Conservation (phyloP, 495 filamentous ascomycete species). For the Podospora conica region DNA sequence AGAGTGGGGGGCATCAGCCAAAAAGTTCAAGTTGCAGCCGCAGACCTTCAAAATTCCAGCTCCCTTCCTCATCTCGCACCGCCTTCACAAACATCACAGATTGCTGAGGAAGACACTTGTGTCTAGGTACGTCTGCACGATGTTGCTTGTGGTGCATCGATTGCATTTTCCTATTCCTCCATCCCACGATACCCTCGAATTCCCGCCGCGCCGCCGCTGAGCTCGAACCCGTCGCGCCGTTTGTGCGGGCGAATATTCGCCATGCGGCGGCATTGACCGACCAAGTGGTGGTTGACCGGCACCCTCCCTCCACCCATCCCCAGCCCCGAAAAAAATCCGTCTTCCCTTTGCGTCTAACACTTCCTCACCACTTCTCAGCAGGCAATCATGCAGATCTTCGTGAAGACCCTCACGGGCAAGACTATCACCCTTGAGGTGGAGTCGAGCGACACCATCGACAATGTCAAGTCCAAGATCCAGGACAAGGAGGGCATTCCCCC, state of each 20-base stretch:
- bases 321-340: constrained; percentile 2
- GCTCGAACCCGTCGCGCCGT: not conserved
- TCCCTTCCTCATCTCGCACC: constrained; percentile 26
- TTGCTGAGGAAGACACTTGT: constrained; percentile 51
- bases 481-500: constrained; percentile 99
- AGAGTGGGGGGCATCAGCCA: constrained; percentile 22
- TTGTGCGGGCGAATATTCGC: constrained; percentile 4
- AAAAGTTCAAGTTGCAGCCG: constrained; percentile 26
- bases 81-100: constrained; percentile 38
- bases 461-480: constrained; percentile 92
- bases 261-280: constrained; percentile 1
- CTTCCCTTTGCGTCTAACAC: constrained; percentile 26
- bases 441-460: constrained; percentile 99
- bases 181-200: not conserved
- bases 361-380: constrained; percentile 32
- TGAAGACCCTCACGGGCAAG: constrained; percentile 99
- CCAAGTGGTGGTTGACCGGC: constrained; percentile 4
- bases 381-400: constrained; percentile 98
- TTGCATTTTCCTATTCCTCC: constrained; percentile 8
- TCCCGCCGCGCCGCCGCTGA: constrained; percentile 2
- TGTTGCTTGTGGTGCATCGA: constrained; percentile 19
- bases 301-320: not conserved
- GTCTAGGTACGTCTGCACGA: constrained; percentile 50
- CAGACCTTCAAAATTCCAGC: constrained; percentile 21
- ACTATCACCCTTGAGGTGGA: constrained; percentile 99